Conservation (phyloP, 140 eudicot species). For the Anethum foeniculum region DNA sequence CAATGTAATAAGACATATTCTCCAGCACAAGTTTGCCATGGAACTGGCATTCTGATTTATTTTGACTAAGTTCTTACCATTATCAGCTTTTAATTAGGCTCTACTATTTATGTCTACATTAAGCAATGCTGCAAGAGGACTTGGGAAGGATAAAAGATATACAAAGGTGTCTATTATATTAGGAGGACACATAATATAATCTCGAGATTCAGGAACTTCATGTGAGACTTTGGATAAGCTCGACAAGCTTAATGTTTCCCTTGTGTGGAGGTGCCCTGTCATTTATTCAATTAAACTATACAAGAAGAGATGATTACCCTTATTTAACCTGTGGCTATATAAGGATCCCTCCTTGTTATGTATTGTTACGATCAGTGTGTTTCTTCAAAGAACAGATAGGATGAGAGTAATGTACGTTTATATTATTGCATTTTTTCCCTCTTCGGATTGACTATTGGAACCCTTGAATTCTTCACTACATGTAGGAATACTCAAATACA, state of each 20-base stretch:
- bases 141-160: constrained; percentile 65
- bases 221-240: constrained; percentile 28
- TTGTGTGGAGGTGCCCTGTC: too few relatives aligned
- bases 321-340: not conserved
- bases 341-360: not conserved
- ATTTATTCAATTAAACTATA: too few relatives aligned
- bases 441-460: not conserved
- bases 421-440: too few relatives aligned
- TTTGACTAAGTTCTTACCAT: not conserved
- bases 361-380: not conserved
- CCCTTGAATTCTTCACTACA: not conserved
- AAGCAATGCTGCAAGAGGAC: constrained; percentile 77
- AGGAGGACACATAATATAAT: constrained; percentile 65
- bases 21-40: not conserved
- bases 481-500: not conserved
- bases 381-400: not conserved
- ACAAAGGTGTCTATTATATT: constrained; percentile 76
- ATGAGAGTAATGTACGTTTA: not conserved
- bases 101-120: constrained; percentile 73
- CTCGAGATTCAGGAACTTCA: constrained; percentile 74
- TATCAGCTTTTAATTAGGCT: constrained; percentile 78
- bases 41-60: not conserved
- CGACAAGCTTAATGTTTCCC: constrained; percentile 8
- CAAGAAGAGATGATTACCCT: not conserved
- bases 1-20: not conserved